Base-by-base conservation (phyloP, 2,329 filamentous ascomycete genomes). In the Atkinsonella hypoxylon region DNA sequence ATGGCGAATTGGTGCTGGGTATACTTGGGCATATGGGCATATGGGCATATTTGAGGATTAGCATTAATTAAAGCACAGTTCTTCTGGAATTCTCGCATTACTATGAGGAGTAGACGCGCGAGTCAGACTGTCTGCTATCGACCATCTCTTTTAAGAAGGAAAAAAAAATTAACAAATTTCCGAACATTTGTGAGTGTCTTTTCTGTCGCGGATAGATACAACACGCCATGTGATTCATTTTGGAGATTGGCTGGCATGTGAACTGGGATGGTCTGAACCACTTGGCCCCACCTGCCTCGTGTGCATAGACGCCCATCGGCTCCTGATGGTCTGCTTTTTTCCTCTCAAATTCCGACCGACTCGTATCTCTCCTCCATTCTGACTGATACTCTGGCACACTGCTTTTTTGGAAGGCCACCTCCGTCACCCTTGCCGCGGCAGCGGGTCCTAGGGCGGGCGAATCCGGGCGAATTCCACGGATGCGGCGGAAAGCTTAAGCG, bases 371-470 rank as follows among this genome's bases (percentile, higher is more conserved):
- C 46, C 42, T 48, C 39, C 13, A 36, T 50, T 8, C 39, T 6
- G 30, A 40, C 22, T 30, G 13, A n/a, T 17, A 12, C 30, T 44
- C 13, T 15, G 41, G 41, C 15, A 5, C 4, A 26, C 18, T 13
- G 40, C 40, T 5, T n/a, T 41, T 42, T 41, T 41, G 18, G 47
- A 18, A 39, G 47, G 30, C 46, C 31, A 42, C 53, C 42, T 48
- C 46, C 50, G 43, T 54, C 45, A 55, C 45, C 39, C 34, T 18
- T 26, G 26, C 39, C 15, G 46, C 15, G 8, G 32, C 26, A 20
- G 22, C 20, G 41, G 30, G 26, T 45, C 12, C 47, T 32, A 15
- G 20, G 39, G 15, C 18, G 47, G 39, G 15, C 36, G 34, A 20
- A 42, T 30, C 26, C 18, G 47, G 39, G 15, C 36, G 34, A 20